A percentile compares a stretch with the other conserved stretches of the same genome.
Evolutionary conservation across 257 asterid species (phyloP).

Genomic region (Verbena officinalis): DNA sequence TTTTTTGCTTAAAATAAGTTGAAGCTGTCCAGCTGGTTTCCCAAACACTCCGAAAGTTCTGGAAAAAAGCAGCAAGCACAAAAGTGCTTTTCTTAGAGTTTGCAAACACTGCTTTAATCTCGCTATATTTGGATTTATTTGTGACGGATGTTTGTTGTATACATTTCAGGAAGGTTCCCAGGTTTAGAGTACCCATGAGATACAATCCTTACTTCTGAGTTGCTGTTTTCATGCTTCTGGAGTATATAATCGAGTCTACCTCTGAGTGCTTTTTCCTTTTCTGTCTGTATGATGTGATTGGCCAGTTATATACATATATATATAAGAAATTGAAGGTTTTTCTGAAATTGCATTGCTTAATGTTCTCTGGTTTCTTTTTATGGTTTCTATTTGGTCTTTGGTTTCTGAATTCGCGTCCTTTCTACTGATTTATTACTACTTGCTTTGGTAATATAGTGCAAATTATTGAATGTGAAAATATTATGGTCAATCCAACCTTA

Average conservation of each 20-base stretch:
- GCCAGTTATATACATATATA: conserved; percentile 17
- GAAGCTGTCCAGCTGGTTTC: too few relatives aligned
- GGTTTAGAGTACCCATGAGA: conserved; percentile 70
- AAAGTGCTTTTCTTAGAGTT: too few relatives aligned
- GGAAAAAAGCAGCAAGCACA: too few relatives aligned
- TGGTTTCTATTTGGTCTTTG: neutral
- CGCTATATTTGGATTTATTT: neutral
- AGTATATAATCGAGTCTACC: conserved; percentile 23
- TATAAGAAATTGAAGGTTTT: conserved; percentile 28
- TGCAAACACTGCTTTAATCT: neutral
- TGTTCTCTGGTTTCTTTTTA: conserved; percentile 18
- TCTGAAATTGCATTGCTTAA: conserved; percentile 12
- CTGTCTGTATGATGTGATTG: conserved; percentile 18
- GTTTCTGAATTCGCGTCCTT: neutral
- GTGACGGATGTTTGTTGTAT: conserved; percentile 16
- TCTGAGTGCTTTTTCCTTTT: conserved; percentile 6
- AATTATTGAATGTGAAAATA: neutral
- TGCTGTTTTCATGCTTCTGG: conserved; percentile 23
- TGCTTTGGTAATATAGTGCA: neutral
- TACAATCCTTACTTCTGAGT: conserved; percentile 65
- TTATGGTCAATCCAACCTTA: too few relatives aligned
- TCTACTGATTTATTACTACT: neutral
- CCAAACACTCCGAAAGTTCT: too few relatives aligned
- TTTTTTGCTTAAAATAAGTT: too few relatives aligned
- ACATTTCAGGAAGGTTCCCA: conserved; percentile 64